Percentiles rank a stretch among this genome's conserved stretches.
phyloP scores from a whole-genome alignment of 768 basidiomycete species.

The Leccinum boreale region DNA sequence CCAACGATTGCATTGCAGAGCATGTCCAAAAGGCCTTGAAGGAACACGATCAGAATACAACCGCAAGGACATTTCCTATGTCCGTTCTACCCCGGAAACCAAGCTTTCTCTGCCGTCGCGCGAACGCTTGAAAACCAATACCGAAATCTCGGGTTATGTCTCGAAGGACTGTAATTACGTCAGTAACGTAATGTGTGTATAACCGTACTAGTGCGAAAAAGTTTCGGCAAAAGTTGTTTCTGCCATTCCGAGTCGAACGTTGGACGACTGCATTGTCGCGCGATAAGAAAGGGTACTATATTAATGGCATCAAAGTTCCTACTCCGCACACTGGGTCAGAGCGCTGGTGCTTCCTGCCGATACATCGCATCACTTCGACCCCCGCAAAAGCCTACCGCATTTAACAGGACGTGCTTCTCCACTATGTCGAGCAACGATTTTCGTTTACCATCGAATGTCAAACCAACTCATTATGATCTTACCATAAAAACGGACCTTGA shows the following conservation, averaged over 20 bases:
- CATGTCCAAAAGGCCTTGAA: constrained; percentile 40
- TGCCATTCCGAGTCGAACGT: background rate
- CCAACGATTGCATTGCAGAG: constrained; percentile 34
- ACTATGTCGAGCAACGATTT: constrained; percentile 19
- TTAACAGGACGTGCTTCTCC: constrained; percentile 8
- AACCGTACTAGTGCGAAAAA: background rate
- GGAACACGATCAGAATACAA: constrained; percentile 45
- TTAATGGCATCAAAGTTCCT: constrained; percentile 13
- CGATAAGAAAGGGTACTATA: background rate
- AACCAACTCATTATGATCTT: constrained; percentile 75
- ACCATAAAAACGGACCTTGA: constrained; percentile 81
- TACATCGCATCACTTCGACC: background rate
- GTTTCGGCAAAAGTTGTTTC: background rate
- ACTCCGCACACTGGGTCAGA: constrained; percentile 3
- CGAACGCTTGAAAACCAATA: constrained; percentile 4
- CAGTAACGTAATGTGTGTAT: background rate
- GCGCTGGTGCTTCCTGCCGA: background rate
- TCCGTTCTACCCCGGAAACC: constrained; percentile 38
- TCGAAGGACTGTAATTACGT: background rate
- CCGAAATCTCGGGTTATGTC: background rate
- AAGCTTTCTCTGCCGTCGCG: constrained; percentile 4
- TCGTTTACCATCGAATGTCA: constrained; percentile 65
- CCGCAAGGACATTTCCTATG: constrained; percentile 50
- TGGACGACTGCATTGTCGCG: background rate
- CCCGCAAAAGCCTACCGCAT: background rate